These are phyloP conservation scores for Incumbomyces lentus DNA, from an alignment of 2,329 filamentous ascomycete genomes.

Conservation along the genomic window DNA sequence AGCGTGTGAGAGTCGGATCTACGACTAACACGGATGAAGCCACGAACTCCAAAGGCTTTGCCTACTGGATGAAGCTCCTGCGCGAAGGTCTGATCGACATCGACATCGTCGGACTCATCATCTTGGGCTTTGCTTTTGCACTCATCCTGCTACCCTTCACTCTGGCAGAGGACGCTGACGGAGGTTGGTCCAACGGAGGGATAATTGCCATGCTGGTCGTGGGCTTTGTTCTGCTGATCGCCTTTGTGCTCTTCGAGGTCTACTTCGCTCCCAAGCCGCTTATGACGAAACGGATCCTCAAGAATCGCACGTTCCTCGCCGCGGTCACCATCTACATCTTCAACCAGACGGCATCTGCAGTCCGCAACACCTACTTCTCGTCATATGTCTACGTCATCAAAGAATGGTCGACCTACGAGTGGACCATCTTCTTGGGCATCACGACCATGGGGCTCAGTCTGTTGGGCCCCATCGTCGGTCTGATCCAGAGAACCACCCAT, in stretches of 20 bases:
- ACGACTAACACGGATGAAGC: background rate
- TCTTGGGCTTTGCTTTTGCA: conserved; percentile 49
- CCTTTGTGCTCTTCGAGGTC: conserved; percentile 48
- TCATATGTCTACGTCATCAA: conserved; percentile 28
- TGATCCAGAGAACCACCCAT: conserved; percentile 28
- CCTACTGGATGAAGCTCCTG: conserved; percentile 3
- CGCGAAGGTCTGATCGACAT: conserved; percentile 21
- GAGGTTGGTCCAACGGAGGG: conserved; percentile 39
- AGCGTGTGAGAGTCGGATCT: background rate
- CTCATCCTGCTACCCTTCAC: conserved; percentile 59
- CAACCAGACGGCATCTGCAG: conserved; percentile 22
- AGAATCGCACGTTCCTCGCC: conserved; percentile 21
- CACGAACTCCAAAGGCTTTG: background rate
- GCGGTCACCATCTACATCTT: conserved; percentile 21
- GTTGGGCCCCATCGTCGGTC: conserved; percentile 25
- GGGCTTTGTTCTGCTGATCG: conserved; percentile 45
- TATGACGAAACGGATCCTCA: conserved; percentile 41
- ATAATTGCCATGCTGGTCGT: conserved; percentile 47
- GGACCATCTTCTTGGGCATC: conserved; percentile 33
- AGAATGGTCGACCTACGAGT: conserved; percentile 32
- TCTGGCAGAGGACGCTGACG: conserved; percentile 38
- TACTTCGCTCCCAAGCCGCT: conserved; percentile 47
- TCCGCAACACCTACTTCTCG: conserved; percentile 22
- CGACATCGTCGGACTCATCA: conserved; percentile 43
- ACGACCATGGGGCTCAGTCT: conserved; percentile 33